Percentiles rank a stretch among this genome's conserved stretches.
Conservation (phyloP, 2,329 filamentous ascomycete genomes). For the Arthrobotrys sinensis region DNA sequence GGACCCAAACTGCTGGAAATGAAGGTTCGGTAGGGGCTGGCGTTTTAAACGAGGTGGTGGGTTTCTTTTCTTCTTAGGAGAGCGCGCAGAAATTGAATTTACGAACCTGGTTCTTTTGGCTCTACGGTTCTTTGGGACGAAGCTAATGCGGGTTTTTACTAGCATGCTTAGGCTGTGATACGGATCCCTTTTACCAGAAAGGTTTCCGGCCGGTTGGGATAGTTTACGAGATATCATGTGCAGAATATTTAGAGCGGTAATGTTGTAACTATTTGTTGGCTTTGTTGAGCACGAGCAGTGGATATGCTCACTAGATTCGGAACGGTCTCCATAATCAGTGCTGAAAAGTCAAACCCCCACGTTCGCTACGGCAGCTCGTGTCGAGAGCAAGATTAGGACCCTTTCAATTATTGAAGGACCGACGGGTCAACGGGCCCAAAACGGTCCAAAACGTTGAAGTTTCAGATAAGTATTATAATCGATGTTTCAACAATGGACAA, state of each 20-base stretch:
- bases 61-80: slow-evolving; percentile 6
- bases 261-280: slow-evolving; percentile 5
- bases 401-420: slow-evolving; percentile 33
- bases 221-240: slow-evolving; percentile 34
- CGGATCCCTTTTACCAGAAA: slow-evolving; percentile 4
- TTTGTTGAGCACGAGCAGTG: slow-evolving; percentile 26
- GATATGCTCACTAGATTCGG: slow-evolving; percentile 25
- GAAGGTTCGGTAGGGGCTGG: slow-evolving; percentile 45
- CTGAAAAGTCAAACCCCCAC: slow-evolving; percentile 27
- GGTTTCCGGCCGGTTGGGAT: slow-evolving; percentile 41
- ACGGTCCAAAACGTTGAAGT: slow-evolving; percentile 45
- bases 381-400: slow-evolving; percentile 5
- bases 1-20: slow-evolving; percentile 58
- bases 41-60: slow-evolving; percentile 43
- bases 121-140: slow-evolving; percentile 17
- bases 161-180: slow-evolving; percentile 27
- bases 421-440: slow-evolving; percentile 19
- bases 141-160: slow-evolving; percentile 25
- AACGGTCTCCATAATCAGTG: not conserved
- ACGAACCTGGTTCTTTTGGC: not conserved
- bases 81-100: not conserved
- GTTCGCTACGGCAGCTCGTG: slow-evolving; percentile 28
- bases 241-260: slow-evolving; percentile 26
- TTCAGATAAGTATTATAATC: slow-evolving; percentile 28
- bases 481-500: slow-evolving; percentile 27